phyloP scores from a whole-genome alignment of 2,329 filamentous ascomycete species.

The Xylaria sp. region DNA sequence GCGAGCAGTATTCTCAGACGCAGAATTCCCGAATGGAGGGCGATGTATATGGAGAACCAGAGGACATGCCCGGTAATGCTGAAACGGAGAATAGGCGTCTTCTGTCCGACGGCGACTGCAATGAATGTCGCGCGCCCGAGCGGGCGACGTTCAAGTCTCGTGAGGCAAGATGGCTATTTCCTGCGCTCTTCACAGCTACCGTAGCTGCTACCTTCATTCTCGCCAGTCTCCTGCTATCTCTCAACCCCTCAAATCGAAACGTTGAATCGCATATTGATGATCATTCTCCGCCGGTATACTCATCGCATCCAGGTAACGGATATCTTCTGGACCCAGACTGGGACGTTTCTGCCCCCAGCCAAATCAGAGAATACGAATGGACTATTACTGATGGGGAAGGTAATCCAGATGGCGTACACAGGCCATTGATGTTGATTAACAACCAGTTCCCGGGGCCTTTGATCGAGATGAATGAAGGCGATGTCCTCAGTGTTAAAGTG shows the following conservation, averaged over 20 bases:
- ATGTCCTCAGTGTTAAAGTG: constrained; percentile 71
- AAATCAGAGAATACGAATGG: constrained; percentile 65
- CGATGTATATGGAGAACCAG: neutral
- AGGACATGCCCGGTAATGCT: neutral
- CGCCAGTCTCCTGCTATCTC: constrained; percentile 24
- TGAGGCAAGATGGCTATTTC: constrained; percentile 15
- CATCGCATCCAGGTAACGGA: constrained; percentile 43
- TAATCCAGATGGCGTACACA: constrained; percentile 65
- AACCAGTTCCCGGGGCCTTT: constrained; percentile 75
- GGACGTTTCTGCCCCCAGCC: constrained; percentile 57
- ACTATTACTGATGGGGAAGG: constrained; percentile 61
- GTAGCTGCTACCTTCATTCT: constrained; percentile 14
- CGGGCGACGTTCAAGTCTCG: neutral
- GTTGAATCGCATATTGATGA: neutral
- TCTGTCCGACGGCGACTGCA: neutral
- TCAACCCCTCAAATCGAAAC: constrained; percentile 8
- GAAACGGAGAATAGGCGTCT: constrained; percentile 3
- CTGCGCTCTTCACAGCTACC: constrained; percentile 7
- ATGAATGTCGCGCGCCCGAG: neutral
- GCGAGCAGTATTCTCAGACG: neutral
- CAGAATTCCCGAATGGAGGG: neutral
- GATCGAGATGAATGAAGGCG: constrained; percentile 75
- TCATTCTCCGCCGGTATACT: neutral
- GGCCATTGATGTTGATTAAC: constrained; percentile 72
- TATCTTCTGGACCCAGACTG: constrained; percentile 64